A percentile compares a stretch with the other conserved stretches of the same genome.
Evolutionary conservation across 2,329 filamentous ascomycete genomes (phyloP).

Genomic region (Aspergillus novofumigatus): DNA sequence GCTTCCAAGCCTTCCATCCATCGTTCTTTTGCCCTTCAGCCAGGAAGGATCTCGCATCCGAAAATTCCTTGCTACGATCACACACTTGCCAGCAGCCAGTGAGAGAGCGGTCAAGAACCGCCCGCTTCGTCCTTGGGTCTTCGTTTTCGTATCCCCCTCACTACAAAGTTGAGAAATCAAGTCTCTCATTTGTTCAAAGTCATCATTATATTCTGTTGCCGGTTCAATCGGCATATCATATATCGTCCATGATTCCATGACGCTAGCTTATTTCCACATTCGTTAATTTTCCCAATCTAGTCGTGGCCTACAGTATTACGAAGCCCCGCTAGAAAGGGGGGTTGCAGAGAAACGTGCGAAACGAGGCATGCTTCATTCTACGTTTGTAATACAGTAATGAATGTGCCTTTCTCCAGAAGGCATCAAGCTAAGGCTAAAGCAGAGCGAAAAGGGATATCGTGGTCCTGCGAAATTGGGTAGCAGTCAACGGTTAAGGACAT

Average conservation of each 20-base stretch:
- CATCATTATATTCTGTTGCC: neutral
- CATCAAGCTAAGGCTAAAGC: neutral
- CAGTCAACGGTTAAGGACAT: neutral
- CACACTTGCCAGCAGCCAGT: neutral
- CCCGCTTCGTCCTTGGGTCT: constrained; percentile 1
- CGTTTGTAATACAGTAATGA: neutral
- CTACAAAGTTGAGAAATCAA: neutral
- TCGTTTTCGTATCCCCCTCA: neutral
- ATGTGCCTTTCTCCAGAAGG: too few species aligned
- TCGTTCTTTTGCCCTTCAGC: constrained; percentile 11
- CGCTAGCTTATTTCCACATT: neutral
- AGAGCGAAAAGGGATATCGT: neutral
- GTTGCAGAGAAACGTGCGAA: neutral
- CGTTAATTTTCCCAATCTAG: neutral
- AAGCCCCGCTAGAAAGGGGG: neutral
- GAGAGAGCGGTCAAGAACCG: neutral
- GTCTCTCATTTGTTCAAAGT: neutral
- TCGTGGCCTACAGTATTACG: neutral
- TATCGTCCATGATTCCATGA: neutral
- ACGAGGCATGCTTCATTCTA: neutral
- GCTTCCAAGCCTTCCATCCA: constrained; percentile 19
- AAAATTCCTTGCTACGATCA: constrained; percentile 22
- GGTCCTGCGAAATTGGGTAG: neutral
- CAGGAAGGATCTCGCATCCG: constrained; percentile 23
- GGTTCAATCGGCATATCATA: neutral